Evolutionary conservation across 2,329 filamentous ascomycete species (phyloP).

Genomic region (Chrysoporthe puriensis): DNA sequence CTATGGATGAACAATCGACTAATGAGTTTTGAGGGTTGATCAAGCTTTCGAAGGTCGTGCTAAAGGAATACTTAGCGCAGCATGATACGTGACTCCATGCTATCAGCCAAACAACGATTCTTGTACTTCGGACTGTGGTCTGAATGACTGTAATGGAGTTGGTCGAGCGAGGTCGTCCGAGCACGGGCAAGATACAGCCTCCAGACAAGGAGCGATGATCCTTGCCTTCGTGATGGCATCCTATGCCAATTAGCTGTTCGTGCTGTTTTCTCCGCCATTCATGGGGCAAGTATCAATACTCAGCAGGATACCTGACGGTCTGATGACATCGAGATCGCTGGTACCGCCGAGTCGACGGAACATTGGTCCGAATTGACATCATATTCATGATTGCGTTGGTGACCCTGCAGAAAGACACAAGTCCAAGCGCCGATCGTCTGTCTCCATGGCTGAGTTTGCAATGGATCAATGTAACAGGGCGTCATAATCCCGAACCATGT

Average conservation of each 20-base stretch:
- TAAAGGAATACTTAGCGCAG: background rate
- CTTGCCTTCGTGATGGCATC: background rate
- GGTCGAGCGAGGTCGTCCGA: background rate
- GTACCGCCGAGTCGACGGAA: background rate
- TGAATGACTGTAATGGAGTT: background rate
- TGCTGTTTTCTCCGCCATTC: conserved; percentile 1
- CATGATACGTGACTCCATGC: no score
- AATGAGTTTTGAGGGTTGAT: background rate
- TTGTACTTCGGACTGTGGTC: background rate
- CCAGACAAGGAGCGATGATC: background rate
- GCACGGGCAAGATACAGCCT: conserved; percentile 1
- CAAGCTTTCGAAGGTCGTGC: background rate
- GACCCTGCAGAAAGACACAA: background rate
- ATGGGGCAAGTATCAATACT: conserved; percentile 2
- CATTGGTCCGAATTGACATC: conserved; percentile 5
- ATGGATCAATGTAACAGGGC: conserved; percentile 5
- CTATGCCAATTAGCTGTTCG: background rate
- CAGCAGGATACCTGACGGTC: background rate
- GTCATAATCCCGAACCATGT: conserved; percentile 18
- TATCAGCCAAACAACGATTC: background rate
- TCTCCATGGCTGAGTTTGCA: background rate
- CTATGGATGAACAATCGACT: background rate
- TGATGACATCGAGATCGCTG: conserved; percentile 6
- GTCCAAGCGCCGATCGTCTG: background rate
- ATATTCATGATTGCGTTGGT: background rate